Evolutionary conservation across 2,329 filamentous ascomycete species (phyloP), one percentile per base, ranked within the genome.

Genomic region (Septoria petroselini): DNA sequence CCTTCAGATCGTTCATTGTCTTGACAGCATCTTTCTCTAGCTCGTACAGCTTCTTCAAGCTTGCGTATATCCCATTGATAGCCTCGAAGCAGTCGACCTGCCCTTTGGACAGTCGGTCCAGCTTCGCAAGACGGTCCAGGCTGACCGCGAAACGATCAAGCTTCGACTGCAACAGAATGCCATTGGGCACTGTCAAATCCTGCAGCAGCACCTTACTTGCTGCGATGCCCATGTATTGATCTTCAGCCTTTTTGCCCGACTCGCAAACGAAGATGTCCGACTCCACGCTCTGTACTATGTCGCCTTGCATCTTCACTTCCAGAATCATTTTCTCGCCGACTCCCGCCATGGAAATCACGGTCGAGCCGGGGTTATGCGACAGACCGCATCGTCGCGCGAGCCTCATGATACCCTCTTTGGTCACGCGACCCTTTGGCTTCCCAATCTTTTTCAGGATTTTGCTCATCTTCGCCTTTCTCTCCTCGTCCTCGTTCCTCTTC

Each of bases 21-120:
- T 51, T 56, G 7, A 59, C 66, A 54, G 74, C 78, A 48, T 79
- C 74, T 53, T 84, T 71, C 63, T 93, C 87, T 74, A 86, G 85
- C 38, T 81, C 74, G 62, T 86, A 82, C n/a, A 94, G 71, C 58
- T 76, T 82, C 52, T 78, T 74, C 52, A 93, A 71, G 62, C 85
- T 87, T 49, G 78, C 78, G 65, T 85, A 88, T 4, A 94, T 74
- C 2, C 86, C 86, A 3, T 81, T 82, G 37, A 91, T 74, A 0
- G 88, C 88, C 64, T 89, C 85, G 64, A 88, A 86, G 65, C 87
- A 87, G 60, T 88, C 88, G 6, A 91, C 75, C 4, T 79, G 79
- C 1, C 82, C 82, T 23, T 78, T 73, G 17, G 86, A 89, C 44
- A 91, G 75, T 59, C 82, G 84, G 65, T 93, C 88, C 48, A 90